phyloP scores from a whole-genome alignment of 768 basidiomycete species.

The Pisolithus marmoratus region DNA sequence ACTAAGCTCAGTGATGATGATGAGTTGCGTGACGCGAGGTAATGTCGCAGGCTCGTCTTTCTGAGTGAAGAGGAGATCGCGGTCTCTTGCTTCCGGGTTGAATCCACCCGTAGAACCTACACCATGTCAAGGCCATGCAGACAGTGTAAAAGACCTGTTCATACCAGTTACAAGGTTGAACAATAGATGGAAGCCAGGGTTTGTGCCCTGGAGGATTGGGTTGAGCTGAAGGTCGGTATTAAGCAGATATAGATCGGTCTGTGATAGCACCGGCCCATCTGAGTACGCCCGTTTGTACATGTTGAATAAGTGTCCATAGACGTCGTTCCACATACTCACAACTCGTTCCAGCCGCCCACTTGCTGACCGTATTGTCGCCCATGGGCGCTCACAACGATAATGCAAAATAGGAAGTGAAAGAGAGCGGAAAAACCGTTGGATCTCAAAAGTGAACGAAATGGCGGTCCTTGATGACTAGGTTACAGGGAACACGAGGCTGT shows the following conservation, averaged over 20 bases:
- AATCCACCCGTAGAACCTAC: constrained; percentile 58
- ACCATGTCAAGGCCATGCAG: not conserved
- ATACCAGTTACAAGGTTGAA: constrained; percentile 69
- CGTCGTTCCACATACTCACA: constrained; percentile 20
- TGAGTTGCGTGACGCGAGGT: constrained; percentile 56
- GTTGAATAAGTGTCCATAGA: not conserved
- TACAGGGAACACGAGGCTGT: not conserved
- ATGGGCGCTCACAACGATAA: constrained; percentile 10
- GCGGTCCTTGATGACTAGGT: not conserved
- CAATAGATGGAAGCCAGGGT: constrained; percentile 51
- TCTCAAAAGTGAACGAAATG: not conserved
- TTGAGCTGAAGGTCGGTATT: constrained; percentile 63
- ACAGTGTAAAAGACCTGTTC: not conserved
- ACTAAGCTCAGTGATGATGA: constrained; percentile 52
- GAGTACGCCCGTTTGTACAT: not conserved
- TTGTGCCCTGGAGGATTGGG: constrained; percentile 58
- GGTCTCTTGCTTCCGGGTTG: constrained; percentile 52
- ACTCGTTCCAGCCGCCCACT: constrained; percentile 32
- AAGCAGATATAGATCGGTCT: constrained; percentile 79
- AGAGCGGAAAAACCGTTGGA: not conserved
- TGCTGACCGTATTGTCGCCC: constrained; percentile 25
- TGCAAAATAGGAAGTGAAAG: not conserved
- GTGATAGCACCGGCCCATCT: constrained; percentile 78
- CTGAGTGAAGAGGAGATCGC: constrained; percentile 46
- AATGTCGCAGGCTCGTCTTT: constrained; percentile 66